phyloP scores from a whole-genome alignment of 192 early-diverging fungal species.

The Entomortierella parvispora region DNA sequence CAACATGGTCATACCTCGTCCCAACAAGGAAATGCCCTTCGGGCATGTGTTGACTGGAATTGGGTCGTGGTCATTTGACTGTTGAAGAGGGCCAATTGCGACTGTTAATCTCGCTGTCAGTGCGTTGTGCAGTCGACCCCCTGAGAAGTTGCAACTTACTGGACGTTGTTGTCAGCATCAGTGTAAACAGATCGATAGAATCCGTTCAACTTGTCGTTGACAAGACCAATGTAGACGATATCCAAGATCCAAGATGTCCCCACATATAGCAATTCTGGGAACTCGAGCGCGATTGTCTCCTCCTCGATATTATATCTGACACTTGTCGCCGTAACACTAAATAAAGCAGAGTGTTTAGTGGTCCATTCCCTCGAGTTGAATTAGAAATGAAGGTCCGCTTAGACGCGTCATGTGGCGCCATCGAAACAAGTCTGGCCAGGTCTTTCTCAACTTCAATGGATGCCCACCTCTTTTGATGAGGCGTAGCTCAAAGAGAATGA shows the following conservation, averaged over 20 bases:
- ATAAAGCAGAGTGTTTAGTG: neutral
- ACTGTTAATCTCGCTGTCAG: no score
- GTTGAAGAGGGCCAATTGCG: neutral
- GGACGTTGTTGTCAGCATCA: constrained; percentile 63
- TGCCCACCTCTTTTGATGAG: no score
- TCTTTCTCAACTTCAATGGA: no score
- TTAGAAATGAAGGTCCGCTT: no score
- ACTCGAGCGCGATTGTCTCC: constrained; percentile 53
- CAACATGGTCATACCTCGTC: constrained; percentile 81
- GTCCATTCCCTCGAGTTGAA: neutral
- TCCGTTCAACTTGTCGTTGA: constrained; percentile 84
- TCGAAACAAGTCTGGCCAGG: no score
- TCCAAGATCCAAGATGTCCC: constrained; percentile 57
- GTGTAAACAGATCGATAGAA: constrained; percentile 87
- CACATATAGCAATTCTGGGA: constrained; percentile 58
- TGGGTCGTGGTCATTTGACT: constrained; percentile 92
- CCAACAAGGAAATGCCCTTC: constrained; percentile 93
- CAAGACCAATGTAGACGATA: constrained; percentile 62
- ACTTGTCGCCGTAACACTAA: constrained; percentile 45
- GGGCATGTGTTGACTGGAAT: constrained; percentile 92
- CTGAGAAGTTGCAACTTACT: constrained; percentile 45
- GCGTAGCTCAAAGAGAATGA: no score
- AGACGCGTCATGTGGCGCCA: no score
- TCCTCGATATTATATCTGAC: constrained; percentile 49
- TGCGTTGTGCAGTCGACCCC: no score